phyloP scores from a whole-genome alignment of 2,329 filamentous ascomycete genomes.

The Juglanconis oblonga region DNA sequence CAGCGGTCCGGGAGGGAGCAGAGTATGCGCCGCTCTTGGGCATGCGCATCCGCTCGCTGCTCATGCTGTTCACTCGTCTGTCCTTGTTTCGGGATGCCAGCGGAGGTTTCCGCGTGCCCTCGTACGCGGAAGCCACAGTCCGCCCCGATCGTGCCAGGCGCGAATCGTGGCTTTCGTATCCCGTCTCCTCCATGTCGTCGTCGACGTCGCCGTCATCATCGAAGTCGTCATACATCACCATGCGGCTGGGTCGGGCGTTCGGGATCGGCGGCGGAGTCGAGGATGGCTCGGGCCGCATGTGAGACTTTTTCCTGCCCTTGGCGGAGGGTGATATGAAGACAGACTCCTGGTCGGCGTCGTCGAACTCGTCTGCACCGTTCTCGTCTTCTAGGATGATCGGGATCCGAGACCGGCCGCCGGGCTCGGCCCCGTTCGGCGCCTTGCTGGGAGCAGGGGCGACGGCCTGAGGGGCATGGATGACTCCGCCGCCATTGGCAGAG shows the following conservation, averaged over 20 bases:
- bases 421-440: not conserved
- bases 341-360: not conserved
- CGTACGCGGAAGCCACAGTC: not conserved
- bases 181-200: not conserved
- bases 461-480: not conserved
- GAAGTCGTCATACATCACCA: conserved; percentile 10
- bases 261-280: conserved; percentile 11
- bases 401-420: not conserved
- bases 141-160: not conserved
- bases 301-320: not conserved
- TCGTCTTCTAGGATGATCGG: conserved; percentile 3
- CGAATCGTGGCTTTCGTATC: not conserved
- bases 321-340: not conserved
- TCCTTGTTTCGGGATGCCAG: not conserved
- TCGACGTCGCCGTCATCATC: not conserved
- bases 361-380: not conserved
- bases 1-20: not conserved
- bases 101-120: not conserved
- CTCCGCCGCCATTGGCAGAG: not conserved
- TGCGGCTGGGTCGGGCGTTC: not conserved
- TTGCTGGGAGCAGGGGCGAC: not conserved
- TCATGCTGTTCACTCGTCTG: conserved; percentile 1
- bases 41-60: conserved; percentile 1
- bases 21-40: not conserved
- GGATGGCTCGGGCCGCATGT: not conserved